Conservation (phyloP, 2,329 filamentous ascomycete genomes). For the Cordyceps pruinosa region DNA sequence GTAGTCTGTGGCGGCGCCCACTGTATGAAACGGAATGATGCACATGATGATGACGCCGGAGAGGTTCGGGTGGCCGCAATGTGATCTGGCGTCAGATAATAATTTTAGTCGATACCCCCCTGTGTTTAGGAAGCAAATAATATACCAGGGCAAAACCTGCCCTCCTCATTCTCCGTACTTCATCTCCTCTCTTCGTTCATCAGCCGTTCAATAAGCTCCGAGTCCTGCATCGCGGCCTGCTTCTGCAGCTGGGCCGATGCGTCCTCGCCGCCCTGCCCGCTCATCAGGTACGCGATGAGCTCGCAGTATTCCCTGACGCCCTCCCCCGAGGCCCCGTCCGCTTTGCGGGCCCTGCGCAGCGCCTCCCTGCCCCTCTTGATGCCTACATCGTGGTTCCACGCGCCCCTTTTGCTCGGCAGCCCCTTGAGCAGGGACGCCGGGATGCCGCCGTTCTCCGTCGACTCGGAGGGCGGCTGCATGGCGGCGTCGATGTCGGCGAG, state of each 20-base stretch:
- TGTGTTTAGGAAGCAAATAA: conserved; percentile 3
- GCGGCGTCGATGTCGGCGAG: conserved; percentile 43
- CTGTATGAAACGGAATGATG: conserved; percentile 5
- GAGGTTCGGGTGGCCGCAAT: not conserved
- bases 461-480: conserved; percentile 39
- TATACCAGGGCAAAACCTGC: not conserved
- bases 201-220: conserved; percentile 42
- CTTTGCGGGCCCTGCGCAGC: conserved; percentile 43
- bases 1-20: conserved; percentile 15
- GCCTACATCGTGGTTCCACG: conserved; percentile 54
- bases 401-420: conserved; percentile 27
- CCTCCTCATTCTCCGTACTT: not conserved
- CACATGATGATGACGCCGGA: conserved; percentile 5
- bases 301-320: conserved; percentile 55
- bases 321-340: conserved; percentile 49
- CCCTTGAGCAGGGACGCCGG: conserved; percentile 14
- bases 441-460: conserved; percentile 27
- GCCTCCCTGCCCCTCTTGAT: conserved; percentile 48
- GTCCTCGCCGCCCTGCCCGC: conserved; percentile 25
- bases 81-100: not conserved
- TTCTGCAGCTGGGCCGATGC: conserved; percentile 34
- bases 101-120: conserved; percentile 11
- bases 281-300: conserved; percentile 45
- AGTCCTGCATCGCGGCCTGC: conserved; percentile 41
- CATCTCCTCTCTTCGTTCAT: conserved; percentile 37